A percentile compares a stretch with the other conserved stretches of the same genome.
Evolutionary conservation across 495 filamentous ascomycete genomes (phyloP).

Genomic region (Pseudoneurospora amorphoporcata): DNA sequence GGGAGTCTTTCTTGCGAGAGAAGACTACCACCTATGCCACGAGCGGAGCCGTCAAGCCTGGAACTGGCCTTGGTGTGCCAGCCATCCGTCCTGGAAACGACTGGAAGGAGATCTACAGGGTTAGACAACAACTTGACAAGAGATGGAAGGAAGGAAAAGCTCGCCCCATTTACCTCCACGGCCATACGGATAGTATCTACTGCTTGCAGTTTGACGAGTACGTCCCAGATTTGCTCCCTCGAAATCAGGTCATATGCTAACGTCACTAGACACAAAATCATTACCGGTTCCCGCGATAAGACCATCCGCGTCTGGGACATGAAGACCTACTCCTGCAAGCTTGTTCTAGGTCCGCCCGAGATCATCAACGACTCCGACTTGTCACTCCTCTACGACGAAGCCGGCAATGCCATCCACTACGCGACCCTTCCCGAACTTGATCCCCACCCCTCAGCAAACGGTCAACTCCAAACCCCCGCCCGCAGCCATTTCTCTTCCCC

Average conservation of each 20-base stretch:
- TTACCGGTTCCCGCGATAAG: slow-evolving; percentile 89
- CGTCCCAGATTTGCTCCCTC: slow-evolving; percentile 16
- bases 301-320: slow-evolving; percentile 96
- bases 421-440: slow-evolving; percentile 32
- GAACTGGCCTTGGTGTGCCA: slow-evolving; percentile 38
- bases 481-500: slow-evolving; percentile 34
- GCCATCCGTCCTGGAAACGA: slow-evolving; percentile 43
- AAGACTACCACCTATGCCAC: slow-evolving; percentile 48
- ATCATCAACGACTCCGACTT: slow-evolving; percentile 36
- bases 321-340: slow-evolving; percentile 66
- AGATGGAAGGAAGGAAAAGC: slow-evolving; percentile 72
- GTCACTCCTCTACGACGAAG: slow-evolving; percentile 32
- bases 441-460: slow-evolving; percentile 6
- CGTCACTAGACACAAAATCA: slow-evolving; percentile 57
- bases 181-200: slow-evolving; percentile 91
- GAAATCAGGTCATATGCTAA: slow-evolving; percentile 14
- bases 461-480: slow-evolving; percentile 7
- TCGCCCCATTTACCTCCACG: slow-evolving; percentile 76
- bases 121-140: slow-evolving; percentile 59
- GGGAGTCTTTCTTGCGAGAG: slow-evolving; percentile 59
- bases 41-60: slow-evolving; percentile 32
- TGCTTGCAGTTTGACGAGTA: slow-evolving; percentile 97
- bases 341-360: slow-evolving; percentile 59
- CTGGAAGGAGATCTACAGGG: slow-evolving; percentile 80
- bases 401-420: slow-evolving; percentile 35